Evolutionary conservation across 2,329 filamentous ascomycete genomes (phyloP).

Genomic region (Hirsutella rhossiliensis): DNA sequence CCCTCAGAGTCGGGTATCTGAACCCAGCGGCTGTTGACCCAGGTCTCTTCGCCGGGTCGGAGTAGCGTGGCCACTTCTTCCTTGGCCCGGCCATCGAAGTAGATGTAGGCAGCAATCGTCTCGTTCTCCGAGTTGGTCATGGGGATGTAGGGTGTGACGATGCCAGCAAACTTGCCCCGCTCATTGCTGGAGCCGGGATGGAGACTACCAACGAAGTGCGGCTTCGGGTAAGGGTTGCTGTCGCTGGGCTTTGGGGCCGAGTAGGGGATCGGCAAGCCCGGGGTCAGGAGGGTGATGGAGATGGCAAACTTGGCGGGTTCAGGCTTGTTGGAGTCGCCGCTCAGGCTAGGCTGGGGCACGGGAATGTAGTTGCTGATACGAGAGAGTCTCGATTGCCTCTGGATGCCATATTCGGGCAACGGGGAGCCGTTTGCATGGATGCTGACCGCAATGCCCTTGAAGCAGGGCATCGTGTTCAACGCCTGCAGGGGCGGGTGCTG

Average conservation of each 20-base stretch:
- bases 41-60: constrained; percentile 89
- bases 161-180: constrained; percentile 33
- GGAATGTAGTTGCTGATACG: constrained; percentile 97
- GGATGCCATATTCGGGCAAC: constrained; percentile 84
- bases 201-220: constrained; percentile 67
- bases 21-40: constrained; percentile 98
- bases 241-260: constrained; percentile 72
- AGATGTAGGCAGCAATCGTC: constrained; percentile 97
- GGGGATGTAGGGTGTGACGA: constrained; percentile 78
- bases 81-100: constrained; percentile 90
- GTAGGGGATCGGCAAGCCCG: constrained; percentile 81
- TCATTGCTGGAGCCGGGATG: constrained; percentile 37
- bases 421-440: constrained; percentile 76
- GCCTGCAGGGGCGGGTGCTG: constrained; percentile 2
- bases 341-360: constrained; percentile 74
- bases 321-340: constrained; percentile 52
- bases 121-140: constrained; percentile 90
- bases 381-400: constrained; percentile 81
- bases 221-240: constrained; percentile 67
- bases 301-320: constrained; percentile 96
- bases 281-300: constrained; percentile 88
- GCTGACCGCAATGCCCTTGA: constrained; percentile 97
- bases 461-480: constrained; percentile 65
- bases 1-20: constrained; percentile 85
- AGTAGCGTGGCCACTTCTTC: constrained; percentile 94